Evolutionary conservation across 2,329 filamentous ascomycete genomes (phyloP).

Genomic region (Alternaria arborescens): DNA sequence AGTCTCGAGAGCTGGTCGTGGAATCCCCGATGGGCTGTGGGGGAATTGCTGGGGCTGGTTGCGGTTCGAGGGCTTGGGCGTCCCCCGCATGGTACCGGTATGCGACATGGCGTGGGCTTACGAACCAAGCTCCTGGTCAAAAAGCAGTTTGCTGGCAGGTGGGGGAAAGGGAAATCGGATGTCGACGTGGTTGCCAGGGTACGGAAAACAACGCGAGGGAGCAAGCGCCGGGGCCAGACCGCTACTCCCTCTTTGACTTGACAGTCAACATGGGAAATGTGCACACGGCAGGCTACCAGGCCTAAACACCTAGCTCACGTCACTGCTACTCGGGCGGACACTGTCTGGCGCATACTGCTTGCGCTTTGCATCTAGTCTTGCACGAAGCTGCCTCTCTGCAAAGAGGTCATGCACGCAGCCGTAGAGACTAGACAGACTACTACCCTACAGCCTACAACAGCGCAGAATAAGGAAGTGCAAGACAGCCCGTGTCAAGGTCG

Average conservation of each 20-base stretch:
- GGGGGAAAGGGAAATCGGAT: conserved; percentile 29
- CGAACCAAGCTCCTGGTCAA: neutral
- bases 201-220: conserved; percentile 33
- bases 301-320: neutral
- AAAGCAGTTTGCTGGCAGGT: conserved; percentile 18
- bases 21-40: conserved; percentile 75
- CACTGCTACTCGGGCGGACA: neutral
- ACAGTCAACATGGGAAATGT: neutral
- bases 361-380: neutral
- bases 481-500: neutral
- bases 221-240: conserved; percentile 27
- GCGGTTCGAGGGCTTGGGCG: conserved; percentile 73
- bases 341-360: neutral
- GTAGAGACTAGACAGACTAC: neutral
- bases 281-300: neutral
- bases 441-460: too few relatives aligned
- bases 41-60: conserved; percentile 63
- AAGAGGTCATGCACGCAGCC: neutral
- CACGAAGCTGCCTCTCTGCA: neutral
- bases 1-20: conserved; percentile 74
- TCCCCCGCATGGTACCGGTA: conserved; percentile 73
- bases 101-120: conserved; percentile 61
- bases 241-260: conserved; percentile 6
- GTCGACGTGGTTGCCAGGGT: conserved; percentile 38
- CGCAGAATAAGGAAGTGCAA: neutral